phyloP scores from a whole-genome alignment of 2,329 filamentous ascomycete species.

The Stemphylium beticola region DNA sequence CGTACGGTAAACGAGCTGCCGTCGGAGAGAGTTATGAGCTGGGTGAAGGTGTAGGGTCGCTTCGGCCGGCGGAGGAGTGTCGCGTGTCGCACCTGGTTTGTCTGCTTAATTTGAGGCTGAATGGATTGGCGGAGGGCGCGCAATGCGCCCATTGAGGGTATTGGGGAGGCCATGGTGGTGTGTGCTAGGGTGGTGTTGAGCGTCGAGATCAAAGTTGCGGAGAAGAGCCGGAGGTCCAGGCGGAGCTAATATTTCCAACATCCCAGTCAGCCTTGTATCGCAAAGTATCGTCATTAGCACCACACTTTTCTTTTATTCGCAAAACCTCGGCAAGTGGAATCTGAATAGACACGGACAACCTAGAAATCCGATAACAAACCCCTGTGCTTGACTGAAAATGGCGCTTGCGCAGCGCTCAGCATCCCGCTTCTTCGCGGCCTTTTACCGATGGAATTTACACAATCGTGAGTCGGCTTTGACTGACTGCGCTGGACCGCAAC shows the following conservation, averaged over 20 bases:
- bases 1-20: conserved; percentile 82
- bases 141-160: conserved; percentile 41
- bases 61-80: conserved; percentile 87
- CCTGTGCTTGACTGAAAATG: conserved; percentile 14
- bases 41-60: conserved; percentile 95
- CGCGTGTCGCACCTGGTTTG: conserved; percentile 74
- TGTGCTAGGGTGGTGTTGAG: conserved; percentile 10
- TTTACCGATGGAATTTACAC: conserved; percentile 51
- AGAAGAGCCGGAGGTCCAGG: conserved; percentile 26
- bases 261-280: conserved; percentile 1
- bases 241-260: conserved; percentile 24
- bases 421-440: conserved; percentile 52
- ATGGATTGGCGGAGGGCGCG: conserved; percentile 40
- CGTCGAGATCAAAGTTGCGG: conserved; percentile 29
- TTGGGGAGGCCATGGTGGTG: conserved; percentile 37
- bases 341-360: background rate
- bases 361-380: background rate
- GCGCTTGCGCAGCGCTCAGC: conserved; percentile 28
- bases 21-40: conserved; percentile 90
- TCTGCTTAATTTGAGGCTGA: conserved; percentile 22
- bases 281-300: conserved; percentile 9
- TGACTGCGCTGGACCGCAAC: background rate
- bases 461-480: conserved; percentile 28
- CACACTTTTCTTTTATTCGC: background rate
- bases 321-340: background rate